Evolutionary conservation across 2,329 filamentous ascomycete species (phyloP), one percentile per base, ranked within the genome.

Genomic region (Pseudocercospora pini-densiflorae): DNA sequence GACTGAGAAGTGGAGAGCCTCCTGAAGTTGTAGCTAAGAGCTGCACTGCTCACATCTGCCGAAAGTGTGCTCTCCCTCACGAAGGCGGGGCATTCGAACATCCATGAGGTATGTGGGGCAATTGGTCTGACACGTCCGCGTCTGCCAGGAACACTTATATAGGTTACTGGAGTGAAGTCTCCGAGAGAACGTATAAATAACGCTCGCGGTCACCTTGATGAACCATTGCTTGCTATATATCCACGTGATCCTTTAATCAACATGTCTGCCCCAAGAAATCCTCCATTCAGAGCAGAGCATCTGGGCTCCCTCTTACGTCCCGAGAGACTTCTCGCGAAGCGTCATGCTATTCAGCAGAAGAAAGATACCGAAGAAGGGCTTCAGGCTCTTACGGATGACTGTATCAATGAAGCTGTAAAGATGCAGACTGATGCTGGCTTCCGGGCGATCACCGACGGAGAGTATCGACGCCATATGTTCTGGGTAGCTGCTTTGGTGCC

Each of bases 221-320:
- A 60, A 7, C 57, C 59, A 3, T 55, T 51, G 14, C 16, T n/a
- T n/a, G 23, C 9, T n/a, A 23, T 58, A 23, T 53, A 45, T 53
- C 36, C 23, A 24, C 21, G 6, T 51, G 40, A 54, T 36, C 6
- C 23, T 45, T 12, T 8, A 9, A 6, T 14, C 36, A 33, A 36
- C 16, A 68, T 67, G 65, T 67, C 68, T 73, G 75, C 72, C 40
- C 72, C 80, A 76, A 79, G 79, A 65, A 76, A 80, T 65, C 86
- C 86, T 27, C 89, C 88, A 47, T 92, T 91, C 78, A 85, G 90
- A 73, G 88, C 89, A 40, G 90, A 92, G 79, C 90, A 92, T 71
- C 83, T 91, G 65, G 90, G 90, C 63, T 92, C 89, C 14, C 82
- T 92, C 47, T 85, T 92, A 57, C 88, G 90, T 31, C 89, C 90